Conservation (phyloP, 768 basidiomycete genomes). For the Serendipita vermifera region DNA sequence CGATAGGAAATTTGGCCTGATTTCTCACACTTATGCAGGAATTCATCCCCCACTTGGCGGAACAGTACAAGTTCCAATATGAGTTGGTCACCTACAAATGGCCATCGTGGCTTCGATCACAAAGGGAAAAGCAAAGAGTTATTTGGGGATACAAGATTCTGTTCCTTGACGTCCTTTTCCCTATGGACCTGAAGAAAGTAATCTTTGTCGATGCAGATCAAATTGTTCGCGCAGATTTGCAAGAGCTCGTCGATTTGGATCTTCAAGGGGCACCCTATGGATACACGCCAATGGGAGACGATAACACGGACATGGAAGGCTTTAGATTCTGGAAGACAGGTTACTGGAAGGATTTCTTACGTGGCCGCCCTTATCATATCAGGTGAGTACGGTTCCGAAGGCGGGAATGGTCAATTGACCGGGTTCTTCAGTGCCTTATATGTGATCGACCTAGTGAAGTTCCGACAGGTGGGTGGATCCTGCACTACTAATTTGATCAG, state of each 20-base stretch:
- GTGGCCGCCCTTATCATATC: conserved; percentile 85
- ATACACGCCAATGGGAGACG: conserved; percentile 96
- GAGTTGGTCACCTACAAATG: conserved; percentile 98
- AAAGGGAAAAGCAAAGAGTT: conserved; percentile 94
- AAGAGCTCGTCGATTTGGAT: conserved; percentile 88
- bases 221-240: conserved; percentile 91
- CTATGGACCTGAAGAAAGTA: conserved; percentile 97
- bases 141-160: conserved; percentile 99
- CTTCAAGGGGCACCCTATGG: conserved; percentile 89
- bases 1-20: background rate
- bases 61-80: conserved; percentile 87
- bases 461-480: conserved; percentile 57
- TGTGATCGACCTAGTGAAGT: conserved; percentile 87
- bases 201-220: conserved; percentile 98
- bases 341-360: conserved; percentile 82
- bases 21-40: conserved; percentile 36
- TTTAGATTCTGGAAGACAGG: conserved; percentile 99
- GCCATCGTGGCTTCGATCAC: conserved; percentile 95
- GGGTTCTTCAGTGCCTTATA: conserved; percentile 62
- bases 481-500: conserved; percentile 27
- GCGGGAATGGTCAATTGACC: background rate
- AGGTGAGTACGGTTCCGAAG: conserved; percentile 39
- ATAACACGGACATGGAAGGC: conserved; percentile 89
- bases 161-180: conserved; percentile 97
- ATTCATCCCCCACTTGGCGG: conserved; percentile 87